These are phyloP conservation scores for Calocybe indica DNA, from an alignment of 768 basidiomycete species.

Conservation along the genomic window DNA sequence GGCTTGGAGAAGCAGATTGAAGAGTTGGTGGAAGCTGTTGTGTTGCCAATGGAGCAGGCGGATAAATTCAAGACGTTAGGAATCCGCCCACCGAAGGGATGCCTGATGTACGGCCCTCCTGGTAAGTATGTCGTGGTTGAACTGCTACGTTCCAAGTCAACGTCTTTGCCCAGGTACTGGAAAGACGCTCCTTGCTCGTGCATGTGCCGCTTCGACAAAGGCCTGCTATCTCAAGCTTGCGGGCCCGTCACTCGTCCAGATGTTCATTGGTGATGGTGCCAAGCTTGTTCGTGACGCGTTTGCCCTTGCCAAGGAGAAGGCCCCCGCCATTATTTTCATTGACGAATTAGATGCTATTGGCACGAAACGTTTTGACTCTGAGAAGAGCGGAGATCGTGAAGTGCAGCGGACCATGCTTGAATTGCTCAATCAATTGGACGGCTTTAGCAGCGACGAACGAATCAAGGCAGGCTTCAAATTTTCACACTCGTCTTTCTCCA, in stretches of 20 bases:
- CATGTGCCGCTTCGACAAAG: constrained; percentile 96
- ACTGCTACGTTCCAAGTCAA: neutral
- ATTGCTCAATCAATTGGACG: constrained; percentile 95
- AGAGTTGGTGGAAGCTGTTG: constrained; percentile 96
- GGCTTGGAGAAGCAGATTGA: constrained; percentile 99
- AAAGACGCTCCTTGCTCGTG: constrained; percentile 95
- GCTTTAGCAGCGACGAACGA: constrained; percentile 93
- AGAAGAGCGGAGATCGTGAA: constrained; percentile 98
- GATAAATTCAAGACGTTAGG: constrained; percentile 99
- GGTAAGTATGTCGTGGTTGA: constrained; percentile 37
- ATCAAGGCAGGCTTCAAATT: constrained; percentile 68
- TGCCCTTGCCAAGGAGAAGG: constrained; percentile 96
- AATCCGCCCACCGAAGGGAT: constrained; percentile 96
- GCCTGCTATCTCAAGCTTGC: constrained; percentile 98
- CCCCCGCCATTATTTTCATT: constrained; percentile 98
- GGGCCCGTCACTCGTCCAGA: constrained; percentile 96
- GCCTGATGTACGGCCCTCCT: constrained; percentile 98
- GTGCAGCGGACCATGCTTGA: constrained; percentile 99
- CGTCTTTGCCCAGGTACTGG: constrained; percentile 59
- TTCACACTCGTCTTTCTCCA: constrained; percentile 1
- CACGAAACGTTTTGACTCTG: constrained; percentile 96
- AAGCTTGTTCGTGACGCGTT: constrained; percentile 98
- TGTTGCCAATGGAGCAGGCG: constrained; percentile 96
- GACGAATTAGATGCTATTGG: constrained; percentile 99
- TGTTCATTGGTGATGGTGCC: constrained; percentile 99